These are phyloP conservation scores for Jackrogersella multiformis DNA, from an alignment of 495 filamentous ascomycete genomes.

Conservation along the genomic window DNA sequence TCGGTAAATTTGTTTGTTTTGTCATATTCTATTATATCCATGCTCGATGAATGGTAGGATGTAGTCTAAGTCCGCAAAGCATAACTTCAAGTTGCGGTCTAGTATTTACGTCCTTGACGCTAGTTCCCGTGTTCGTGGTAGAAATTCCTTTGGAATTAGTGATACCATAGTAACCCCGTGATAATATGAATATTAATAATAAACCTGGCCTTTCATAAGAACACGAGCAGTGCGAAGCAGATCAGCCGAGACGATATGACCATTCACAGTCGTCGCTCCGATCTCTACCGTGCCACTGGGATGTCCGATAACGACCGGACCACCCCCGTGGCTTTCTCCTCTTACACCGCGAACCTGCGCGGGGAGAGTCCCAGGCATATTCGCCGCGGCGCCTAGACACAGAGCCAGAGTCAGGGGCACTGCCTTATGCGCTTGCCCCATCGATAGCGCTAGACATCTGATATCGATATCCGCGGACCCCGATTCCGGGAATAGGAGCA, in stretches of 20 bases:
- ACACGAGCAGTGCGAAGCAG: slow-evolving; percentile 63
- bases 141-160: too few relatives aligned
- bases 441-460: slow-evolving; percentile 57
- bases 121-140: too few relatives aligned
- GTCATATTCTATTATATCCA: too few relatives aligned
- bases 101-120: too few relatives aligned
- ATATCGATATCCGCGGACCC: slow-evolving; percentile 49
- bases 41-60: too few relatives aligned
- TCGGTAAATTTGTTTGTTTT: too few relatives aligned
- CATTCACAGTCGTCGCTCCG: slow-evolving; percentile 55
- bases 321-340: slow-evolving; percentile 36
- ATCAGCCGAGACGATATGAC: slow-evolving; percentile 56
- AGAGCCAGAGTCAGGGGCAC: slow-evolving; percentile 69
- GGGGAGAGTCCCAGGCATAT: slow-evolving; percentile 60
- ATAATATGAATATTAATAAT: slow-evolving; percentile 50
- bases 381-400: slow-evolving; percentile 67
- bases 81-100: too few relatives aligned
- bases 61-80: too few relatives aligned
- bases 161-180: neutral
- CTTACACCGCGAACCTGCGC: slow-evolving; percentile 44
- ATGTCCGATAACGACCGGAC: slow-evolving; percentile 65
- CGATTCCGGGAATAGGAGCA: slow-evolving; percentile 60
- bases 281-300: slow-evolving; percentile 68
- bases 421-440: slow-evolving; percentile 71
- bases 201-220: slow-evolving; percentile 66